Conservation (phyloP, 495 filamentous ascomycete genomes). For the Poronia punctata region DNA sequence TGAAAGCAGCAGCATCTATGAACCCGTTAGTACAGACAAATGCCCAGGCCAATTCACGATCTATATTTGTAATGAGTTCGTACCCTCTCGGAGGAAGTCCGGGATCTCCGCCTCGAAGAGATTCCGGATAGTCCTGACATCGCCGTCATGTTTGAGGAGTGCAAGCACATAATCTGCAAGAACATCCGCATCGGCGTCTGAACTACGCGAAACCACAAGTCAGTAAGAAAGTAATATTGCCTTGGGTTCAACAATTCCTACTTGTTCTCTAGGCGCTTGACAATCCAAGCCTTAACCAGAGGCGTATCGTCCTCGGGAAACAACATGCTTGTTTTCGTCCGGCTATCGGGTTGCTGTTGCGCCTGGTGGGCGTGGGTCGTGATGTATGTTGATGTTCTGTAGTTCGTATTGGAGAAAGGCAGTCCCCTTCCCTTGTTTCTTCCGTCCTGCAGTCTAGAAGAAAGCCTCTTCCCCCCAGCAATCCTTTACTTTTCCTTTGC, state of each 20-base stretch:
- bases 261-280: constrained; percentile 87
- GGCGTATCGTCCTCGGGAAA: constrained; percentile 69
- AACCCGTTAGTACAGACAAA: not conserved
- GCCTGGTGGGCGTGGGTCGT: no score
- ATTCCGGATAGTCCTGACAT: constrained; percentile 62
- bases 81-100: constrained; percentile 83
- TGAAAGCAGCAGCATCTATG: constrained; percentile 61
- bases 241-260: constrained; percentile 36
- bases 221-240: constrained; percentile 1
- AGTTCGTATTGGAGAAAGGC: no score
- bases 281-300: constrained; percentile 80
- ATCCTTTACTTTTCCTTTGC: no score
- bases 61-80: constrained; percentile 9
- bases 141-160: constrained; percentile 74
- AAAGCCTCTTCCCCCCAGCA: no score
- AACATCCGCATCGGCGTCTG: constrained; percentile 90
- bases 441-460: no score
- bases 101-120: constrained; percentile 72
- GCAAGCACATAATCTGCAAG: constrained; percentile 94
- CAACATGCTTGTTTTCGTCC: no score
- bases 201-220: constrained; percentile 45
- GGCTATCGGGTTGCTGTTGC: no score
- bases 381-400: no score
- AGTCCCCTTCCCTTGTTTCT: no score
- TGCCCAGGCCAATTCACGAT: not conserved